Base-by-base conservation (phyloP, 192 early-diverging fungal species). In the Coemansia furcata region DNA sequence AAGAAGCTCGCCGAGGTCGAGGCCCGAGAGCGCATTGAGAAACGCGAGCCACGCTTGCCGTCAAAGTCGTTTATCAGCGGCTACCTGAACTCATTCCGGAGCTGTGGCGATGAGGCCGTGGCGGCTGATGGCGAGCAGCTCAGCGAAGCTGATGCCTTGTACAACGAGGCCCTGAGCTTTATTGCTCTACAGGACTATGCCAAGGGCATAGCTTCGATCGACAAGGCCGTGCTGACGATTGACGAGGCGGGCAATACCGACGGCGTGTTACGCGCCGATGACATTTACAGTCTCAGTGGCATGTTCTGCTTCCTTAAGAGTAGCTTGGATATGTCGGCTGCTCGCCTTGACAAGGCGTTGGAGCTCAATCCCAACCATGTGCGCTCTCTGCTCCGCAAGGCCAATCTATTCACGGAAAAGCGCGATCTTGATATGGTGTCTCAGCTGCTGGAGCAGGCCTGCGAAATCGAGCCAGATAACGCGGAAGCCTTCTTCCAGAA, bases 401-500 rank as follows among this genome's bases (percentile, higher is more conserved):
- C 96, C 57, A 93, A 90, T 43, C 85, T 98, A 66, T 94, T 87
- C 72, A 97, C 95, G 83, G 97, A 99, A 73, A 87, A 89, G 75
- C 90, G 75, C 60, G 76, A 82, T 15, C 64, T 85, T 35, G 80
- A 85, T 14, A 46, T 46, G 15, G 80, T 82, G 42, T 39, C 62
- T 30, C 50, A 60, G 33, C 67, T 78, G 55, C 67, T 81, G 46
- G 68, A 74, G 60, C 55, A 57, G 46, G 78, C 79, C 3, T 54
- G 83, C 2, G 93, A 91, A 21, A 84, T 87, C 42, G 84, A 85
- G 21, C 69, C 91, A 33, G 87, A 80, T 23, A 85, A 97, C 67
- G 88, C 95, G 55, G 96, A 99, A 76, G 85, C 95, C 47, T 95
- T 89, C 82, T 99, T 98, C 84, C 94, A 97, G 80, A 82, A 74